These are phyloP conservation scores for Aspergillaceae sp. DNA, from an alignment of 2,329 filamentous ascomycete genomes.

Conservation along the genomic window DNA sequence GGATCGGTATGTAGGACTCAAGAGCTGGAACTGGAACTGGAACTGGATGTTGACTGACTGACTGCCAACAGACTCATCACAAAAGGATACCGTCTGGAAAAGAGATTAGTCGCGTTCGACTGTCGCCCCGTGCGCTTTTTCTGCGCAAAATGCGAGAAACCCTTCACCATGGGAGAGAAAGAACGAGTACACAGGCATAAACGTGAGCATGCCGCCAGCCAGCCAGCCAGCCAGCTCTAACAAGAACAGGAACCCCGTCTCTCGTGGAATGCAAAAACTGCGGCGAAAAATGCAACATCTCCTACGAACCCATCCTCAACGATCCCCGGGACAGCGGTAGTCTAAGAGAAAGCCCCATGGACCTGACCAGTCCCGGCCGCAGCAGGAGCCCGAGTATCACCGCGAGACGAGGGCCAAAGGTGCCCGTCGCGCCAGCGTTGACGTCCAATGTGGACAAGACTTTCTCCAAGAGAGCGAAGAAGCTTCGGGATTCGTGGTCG, in stretches of 20 bases:
- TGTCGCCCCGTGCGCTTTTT: constrained; percentile 18
- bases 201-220: constrained; percentile 11
- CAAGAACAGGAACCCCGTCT: constrained; percentile 8
- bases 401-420: constrained; percentile 11
- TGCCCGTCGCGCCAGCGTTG: constrained; percentile 4
- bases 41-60: not conserved
- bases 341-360: not conserved
- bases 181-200: constrained; percentile 10
- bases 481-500: constrained; percentile 20
- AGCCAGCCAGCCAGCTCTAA: not conserved
- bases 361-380: constrained; percentile 3
- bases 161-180: constrained; percentile 15
- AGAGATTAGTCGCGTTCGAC: constrained; percentile 18
- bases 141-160: constrained; percentile 18
- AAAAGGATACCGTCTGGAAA: constrained; percentile 25
- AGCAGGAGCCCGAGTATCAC: constrained; percentile 14
- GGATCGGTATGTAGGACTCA: constrained; percentile 16
- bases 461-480: constrained; percentile 15
- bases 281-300: constrained; percentile 14
- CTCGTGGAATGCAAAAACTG: constrained; percentile 14
- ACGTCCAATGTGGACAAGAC: constrained; percentile 6
- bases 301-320: constrained; percentile 16
- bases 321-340: constrained; percentile 14
- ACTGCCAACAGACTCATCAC: constrained; percentile 18
- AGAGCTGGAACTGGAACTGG: not conserved